Base-by-base conservation (phyloP, 2,329 filamentous ascomycete species). In the Metarhizium sp. region DNA sequence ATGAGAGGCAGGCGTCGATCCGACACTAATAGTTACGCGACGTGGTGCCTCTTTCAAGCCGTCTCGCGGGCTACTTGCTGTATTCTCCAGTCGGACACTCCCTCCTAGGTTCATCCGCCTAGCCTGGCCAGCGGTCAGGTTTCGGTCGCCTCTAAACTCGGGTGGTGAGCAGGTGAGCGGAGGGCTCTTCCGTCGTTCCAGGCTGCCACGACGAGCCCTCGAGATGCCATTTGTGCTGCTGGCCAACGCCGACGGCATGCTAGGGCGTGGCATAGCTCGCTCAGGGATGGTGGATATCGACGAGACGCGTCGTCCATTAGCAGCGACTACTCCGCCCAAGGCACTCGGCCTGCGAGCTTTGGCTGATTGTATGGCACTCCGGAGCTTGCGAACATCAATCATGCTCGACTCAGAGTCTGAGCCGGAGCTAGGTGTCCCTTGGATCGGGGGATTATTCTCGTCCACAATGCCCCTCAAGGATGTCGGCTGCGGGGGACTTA, bases 171-270 rank as follows among this genome's bases (percentile, higher is more conserved):
- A 82, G 38, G 71, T 66, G 61, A 82, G 74, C 14, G 80, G 79
- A 13, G 79, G 79, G 58, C 77, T 80, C 52, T 74, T 71, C 40
- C 77, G 73, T 50, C 77, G 71, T 65, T 81, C 78, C 2, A 73
- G 65, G 57, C 77, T 79, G 57, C 73, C 73, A 43, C 79, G 72
- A 45, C 79, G 72, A 54, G 79, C 71, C 47, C 80, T 73, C 45
- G 78, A 81, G 61, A 84, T 79, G 47, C 80, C 80, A 63, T 82
- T 82, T 6, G 77, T 71, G 60, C 69, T 73, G 61, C 77, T 80
- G 6, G 79, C 72, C 45, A 77, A 66, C 14, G 72, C 47, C 2
- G 73, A 71, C 30, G 74, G 67, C 64, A 78, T 71, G 63, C 65
- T 68, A 55, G 67, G 63, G 57, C 66, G 65, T 53, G 64, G 60